Evolutionary conservation across 441 rosid genomes (phyloP).

Genomic region (Pelargonium myrrhifolium): DNA sequence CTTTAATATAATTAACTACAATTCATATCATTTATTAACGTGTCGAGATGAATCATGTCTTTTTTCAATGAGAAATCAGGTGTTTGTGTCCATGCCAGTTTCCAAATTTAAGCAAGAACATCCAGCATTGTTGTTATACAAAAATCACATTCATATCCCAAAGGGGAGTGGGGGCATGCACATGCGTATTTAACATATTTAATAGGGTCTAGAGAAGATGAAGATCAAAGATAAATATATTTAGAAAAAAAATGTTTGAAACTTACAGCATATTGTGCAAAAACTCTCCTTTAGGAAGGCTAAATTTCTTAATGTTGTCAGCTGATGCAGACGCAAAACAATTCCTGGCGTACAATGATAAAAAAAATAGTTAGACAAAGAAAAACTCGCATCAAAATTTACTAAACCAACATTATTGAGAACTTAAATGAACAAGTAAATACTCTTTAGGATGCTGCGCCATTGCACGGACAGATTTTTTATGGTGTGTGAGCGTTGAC

Average conservation of each 20-base stretch:
- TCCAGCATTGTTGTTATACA: too few relatives aligned
- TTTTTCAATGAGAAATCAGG: too few relatives aligned
- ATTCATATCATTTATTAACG: too few relatives aligned
- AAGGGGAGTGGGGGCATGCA: background rate
- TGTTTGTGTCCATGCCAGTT: too few relatives aligned
- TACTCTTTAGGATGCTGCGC: conserved; percentile 90
- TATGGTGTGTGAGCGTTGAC: conserved; percentile 90
- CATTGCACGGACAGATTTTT: conserved; percentile 97
- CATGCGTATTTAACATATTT: background rate
- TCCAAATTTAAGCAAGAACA: too few relatives aligned
- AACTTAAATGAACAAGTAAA: conserved; percentile 18
- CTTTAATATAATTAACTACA: too few relatives aligned
- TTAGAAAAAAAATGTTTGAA: background rate
- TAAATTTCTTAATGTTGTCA: conserved; percentile 86
- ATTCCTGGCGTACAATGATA: conserved; percentile 39
- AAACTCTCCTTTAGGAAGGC: conserved; percentile 86
- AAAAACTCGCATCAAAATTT: background rate
- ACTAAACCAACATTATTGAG: background rate
- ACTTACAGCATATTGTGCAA: conserved; percentile 96
- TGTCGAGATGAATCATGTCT: too few relatives aligned
- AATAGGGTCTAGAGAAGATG: background rate
- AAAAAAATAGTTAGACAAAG: conserved; percentile 8
- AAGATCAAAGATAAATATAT: background rate
- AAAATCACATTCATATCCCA: too few relatives aligned
- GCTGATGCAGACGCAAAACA: conserved; percentile 93